Evolutionary conservation across 2,329 filamentous ascomycete species (phyloP).

Genomic region (Fusarium sp.): DNA sequence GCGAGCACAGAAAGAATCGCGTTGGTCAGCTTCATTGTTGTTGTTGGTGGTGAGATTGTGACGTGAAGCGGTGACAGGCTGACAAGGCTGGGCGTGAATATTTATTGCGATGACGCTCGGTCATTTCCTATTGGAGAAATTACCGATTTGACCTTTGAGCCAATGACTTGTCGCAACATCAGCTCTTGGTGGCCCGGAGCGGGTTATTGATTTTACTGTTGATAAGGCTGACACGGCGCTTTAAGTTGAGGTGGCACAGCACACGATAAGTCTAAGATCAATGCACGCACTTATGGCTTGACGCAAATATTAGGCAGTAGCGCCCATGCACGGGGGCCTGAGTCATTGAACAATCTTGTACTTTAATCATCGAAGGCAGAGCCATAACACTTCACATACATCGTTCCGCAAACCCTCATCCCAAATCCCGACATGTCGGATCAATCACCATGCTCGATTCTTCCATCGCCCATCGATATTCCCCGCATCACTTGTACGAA

Average conservation of each 20-base stretch:
- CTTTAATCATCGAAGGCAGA: rapidly evolving
- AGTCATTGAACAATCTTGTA: not conserved
- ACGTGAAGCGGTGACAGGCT: not conserved
- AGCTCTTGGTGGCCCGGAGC: not conserved
- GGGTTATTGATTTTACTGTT: not conserved
- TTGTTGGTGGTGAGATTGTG: not conserved
- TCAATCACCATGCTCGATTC: not conserved
- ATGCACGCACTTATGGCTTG: not conserved
- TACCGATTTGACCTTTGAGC: not conserved
- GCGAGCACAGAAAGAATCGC: slow-evolving; percentile 6
- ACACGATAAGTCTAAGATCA: not conserved
- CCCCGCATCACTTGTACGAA: not conserved
- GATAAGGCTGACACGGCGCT: not conserved
- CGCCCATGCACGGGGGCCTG: not conserved
- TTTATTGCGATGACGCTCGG: slow-evolving; percentile 6
- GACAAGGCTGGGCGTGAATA: not conserved
- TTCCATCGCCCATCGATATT: not conserved
- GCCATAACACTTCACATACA: rapidly evolving
- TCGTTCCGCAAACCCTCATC: rapidly evolving
- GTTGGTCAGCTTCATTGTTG: slow-evolving; percentile 16
- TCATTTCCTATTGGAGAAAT: slow-evolving; percentile 1
- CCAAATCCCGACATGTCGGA: not conserved
- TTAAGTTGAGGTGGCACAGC: not conserved
- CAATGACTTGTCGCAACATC: not conserved
- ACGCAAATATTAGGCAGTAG: not conserved